phyloP scores from a whole-genome alignment of 1,139 yeast species.

The Kurtzmaniella quercitrusa region DNA sequence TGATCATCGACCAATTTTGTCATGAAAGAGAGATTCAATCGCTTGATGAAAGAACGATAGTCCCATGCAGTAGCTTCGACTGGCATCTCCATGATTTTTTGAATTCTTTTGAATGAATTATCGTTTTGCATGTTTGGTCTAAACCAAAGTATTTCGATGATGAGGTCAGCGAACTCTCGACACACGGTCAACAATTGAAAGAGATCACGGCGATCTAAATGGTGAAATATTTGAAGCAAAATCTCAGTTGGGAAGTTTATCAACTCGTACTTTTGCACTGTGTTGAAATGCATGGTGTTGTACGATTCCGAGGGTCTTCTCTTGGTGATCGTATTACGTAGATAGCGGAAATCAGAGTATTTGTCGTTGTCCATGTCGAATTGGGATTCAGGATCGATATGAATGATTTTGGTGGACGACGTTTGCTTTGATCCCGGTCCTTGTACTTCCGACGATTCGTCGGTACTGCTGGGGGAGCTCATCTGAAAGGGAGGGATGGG shows the following conservation, averaged over 20 bases:
- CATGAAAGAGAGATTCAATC: slow-evolving; percentile 77
- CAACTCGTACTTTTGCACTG: slow-evolving; percentile 40
- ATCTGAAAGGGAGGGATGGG: slow-evolving; percentile 13
- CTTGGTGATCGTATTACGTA: slow-evolving; percentile 30
- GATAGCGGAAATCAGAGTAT: slow-evolving; percentile 29
- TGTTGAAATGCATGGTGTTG: slow-evolving; percentile 19
- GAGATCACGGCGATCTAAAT: slow-evolving; percentile 64
- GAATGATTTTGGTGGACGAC: slow-evolving; percentile 1
- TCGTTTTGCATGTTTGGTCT: slow-evolving; percentile 74
- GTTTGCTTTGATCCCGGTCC: slow-evolving; percentile 2
- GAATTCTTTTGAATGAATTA: slow-evolving; percentile 46
- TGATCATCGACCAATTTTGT: slow-evolving; percentile 66
- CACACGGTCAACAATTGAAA: slow-evolving; percentile 72
- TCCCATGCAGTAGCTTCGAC: slow-evolving; percentile 57
- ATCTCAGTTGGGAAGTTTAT: slow-evolving; percentile 77
- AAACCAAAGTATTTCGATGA: slow-evolving; percentile 83
- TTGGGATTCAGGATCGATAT: slow-evolving; percentile 14
- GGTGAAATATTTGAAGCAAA: slow-evolving; percentile 63
- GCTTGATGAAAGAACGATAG: slow-evolving; percentile 69
- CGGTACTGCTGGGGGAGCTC: slow-evolving; percentile 31
- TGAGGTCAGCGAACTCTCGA: slow-evolving; percentile 73
- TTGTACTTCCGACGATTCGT: slow-evolving; percentile 6
- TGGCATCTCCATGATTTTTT: slow-evolving; percentile 50
- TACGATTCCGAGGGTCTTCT: slow-evolving; percentile 20
- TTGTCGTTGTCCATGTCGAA: slow-evolving; percentile 35